A percentile compares a stretch with the other conserved stretches of the same genome.
phyloP scores from a whole-genome alignment of 139 green algal species.

The Asterochloris erici region DNA sequence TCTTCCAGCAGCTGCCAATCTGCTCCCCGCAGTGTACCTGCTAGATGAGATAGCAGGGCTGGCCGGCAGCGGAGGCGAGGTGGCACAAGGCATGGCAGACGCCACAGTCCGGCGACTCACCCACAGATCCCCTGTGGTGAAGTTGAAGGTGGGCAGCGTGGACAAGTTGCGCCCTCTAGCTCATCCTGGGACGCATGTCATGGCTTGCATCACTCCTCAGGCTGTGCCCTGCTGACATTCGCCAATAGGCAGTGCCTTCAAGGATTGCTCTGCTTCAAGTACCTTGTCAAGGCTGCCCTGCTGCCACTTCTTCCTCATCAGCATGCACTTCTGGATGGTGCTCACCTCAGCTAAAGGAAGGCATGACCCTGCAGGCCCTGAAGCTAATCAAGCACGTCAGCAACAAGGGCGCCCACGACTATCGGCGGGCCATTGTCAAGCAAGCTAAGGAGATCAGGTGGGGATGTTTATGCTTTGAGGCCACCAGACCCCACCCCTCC shows the following conservation, averaged over 20 bases:
- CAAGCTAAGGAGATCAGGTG: conserved; percentile 43
- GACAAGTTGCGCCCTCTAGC: neutral
- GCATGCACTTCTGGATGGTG: neutral
- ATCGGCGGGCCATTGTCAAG: conserved; percentile 55
- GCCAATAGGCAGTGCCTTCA: neutral
- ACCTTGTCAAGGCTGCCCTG: no score
- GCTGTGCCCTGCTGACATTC: no score
- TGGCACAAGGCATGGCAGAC: conserved; percentile 45
- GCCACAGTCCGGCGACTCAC: conserved; percentile 45
- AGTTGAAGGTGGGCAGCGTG: conserved; percentile 61
- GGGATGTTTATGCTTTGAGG: no score
- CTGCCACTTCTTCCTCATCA: neutral
- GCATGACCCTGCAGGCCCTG: conserved; percentile 50
- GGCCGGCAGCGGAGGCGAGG: conserved; percentile 26
- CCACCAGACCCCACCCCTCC: no score
- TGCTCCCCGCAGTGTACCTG: conserved; percentile 62
- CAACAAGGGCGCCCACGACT: conserved; percentile 55
- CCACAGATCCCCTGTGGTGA: conserved; percentile 57
- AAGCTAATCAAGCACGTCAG: conserved; percentile 66
- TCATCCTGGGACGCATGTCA: no score
- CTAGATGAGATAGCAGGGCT: conserved; percentile 66
- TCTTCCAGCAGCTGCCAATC: neutral
- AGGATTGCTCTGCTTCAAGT: neutral
- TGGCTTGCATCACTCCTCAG: no score
- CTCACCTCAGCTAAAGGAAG: neutral